Evolutionary conservation across 345 rosid genomes (phyloP).

Genomic region (Crucihimalaya himalaica): DNA sequence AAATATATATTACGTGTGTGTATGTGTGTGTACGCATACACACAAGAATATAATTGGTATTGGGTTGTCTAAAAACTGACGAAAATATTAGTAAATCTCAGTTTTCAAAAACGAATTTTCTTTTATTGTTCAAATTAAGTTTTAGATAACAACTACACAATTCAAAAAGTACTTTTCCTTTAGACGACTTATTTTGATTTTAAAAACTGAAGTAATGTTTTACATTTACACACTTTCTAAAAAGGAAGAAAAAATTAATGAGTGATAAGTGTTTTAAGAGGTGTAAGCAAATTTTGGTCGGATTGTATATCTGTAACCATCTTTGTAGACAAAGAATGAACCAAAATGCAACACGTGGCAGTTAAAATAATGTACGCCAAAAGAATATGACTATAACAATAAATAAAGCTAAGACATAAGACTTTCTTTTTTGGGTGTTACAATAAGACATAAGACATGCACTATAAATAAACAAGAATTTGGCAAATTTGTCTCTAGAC

Average conservation of each 20-base stretch:
- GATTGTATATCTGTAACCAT: background rate
- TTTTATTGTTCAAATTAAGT: no score
- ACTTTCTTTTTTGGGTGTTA: no score
- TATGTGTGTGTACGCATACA: background rate
- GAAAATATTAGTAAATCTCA: background rate
- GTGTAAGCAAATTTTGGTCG: background rate
- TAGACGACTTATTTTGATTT: no score
- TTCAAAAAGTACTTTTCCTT: no score
- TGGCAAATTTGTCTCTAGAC: no score
- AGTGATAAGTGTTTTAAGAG: background rate
- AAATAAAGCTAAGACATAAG: no score
- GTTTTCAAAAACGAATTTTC: no score
- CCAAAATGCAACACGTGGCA: background rate
- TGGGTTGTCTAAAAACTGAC: background rate
- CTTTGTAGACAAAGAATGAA: background rate
- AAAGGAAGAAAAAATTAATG: background rate
- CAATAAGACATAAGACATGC: background rate
- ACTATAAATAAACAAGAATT: background rate
- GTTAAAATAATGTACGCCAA: background rate
- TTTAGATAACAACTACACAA: no score
- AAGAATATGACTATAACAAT: background rate
- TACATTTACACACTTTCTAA: background rate
- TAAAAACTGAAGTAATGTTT: no score
- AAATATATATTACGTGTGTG: no score
- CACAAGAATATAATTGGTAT: background rate